These are phyloP conservation scores for Acacia crassicarpa DNA, from an alignment of 306 rosid genomes.

Conservation along the genomic window DNA sequence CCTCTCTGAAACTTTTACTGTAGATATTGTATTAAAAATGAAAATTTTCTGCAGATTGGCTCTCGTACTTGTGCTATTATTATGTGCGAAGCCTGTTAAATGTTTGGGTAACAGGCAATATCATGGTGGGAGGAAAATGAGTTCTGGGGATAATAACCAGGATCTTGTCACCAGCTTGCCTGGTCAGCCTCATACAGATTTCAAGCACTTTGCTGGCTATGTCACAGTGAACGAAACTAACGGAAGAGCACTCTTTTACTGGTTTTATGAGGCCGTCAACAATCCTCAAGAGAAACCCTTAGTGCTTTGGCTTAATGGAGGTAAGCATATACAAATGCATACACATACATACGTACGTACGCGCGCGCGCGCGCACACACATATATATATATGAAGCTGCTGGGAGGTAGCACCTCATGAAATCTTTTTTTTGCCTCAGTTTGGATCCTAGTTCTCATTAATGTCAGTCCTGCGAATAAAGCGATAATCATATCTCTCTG, in stretches of 20 bases:
- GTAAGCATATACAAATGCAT: constrained; percentile 32
- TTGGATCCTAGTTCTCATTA: not conserved
- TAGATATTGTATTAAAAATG: constrained; percentile 35
- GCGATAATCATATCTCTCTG: not conserved
- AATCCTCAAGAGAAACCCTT: constrained; percentile 61
- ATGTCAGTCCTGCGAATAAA: not conserved
- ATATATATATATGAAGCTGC: not conserved
- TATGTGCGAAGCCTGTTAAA: constrained; percentile 35
- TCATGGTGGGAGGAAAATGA: constrained; percentile 20
- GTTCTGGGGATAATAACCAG: constrained; percentile 21
- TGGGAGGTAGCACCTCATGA: not conserved
- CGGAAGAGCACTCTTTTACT: constrained; percentile 76
- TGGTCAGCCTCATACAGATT: constrained; percentile 62
- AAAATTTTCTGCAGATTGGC: constrained; percentile 16
- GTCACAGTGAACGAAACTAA: constrained; percentile 55
- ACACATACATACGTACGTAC: too few species aligned
- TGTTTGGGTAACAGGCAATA: constrained; percentile 43
- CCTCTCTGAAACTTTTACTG: constrained; percentile 28
- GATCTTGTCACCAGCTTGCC: constrained; percentile 75
- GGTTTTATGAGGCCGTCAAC: constrained; percentile 75
- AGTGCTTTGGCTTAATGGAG: constrained; percentile 93
- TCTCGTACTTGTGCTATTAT: constrained; percentile 31
- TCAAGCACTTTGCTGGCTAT: constrained; percentile 74
- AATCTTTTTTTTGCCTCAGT: not conserved
- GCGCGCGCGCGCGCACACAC: too few species aligned